Base-by-base conservation (phyloP, 1,139 yeast genomes). In the Debaryomycetaceae sp. region DNA sequence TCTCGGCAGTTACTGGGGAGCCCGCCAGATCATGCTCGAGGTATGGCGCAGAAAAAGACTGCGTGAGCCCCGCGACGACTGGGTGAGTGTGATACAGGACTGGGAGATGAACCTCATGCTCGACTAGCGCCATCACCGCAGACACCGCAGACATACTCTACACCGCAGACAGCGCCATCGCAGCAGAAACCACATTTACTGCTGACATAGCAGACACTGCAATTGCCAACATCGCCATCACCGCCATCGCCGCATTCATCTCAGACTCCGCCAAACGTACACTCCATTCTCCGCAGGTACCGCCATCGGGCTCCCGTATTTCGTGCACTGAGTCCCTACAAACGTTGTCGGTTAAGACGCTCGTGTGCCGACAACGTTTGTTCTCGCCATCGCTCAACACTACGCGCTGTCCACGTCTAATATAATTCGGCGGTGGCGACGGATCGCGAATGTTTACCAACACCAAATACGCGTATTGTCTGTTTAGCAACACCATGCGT, bases 101-200 rank as follows among this genome's bases (percentile, higher is more conserved):
- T 87, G 95, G 95, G 90, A 85, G 56, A 85, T 88, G 79, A 86
- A 85, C 55, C 75, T 88, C 48, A 86, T 87, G 93, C 67, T 87
- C 52, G 77, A 80, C 44, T 83, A 54, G 44, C 13, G 9, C n/a
- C 27, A n/a, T 8, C 11, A 22, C 7, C n/a, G 31, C 11, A 30
- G 22, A 35, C 37, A 35, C 17, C 13, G 13, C 37, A 9, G 20
- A 17, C 20, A 17, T n/a, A n/a, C n/a, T n/a, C n/a, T n/a, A 17
- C 20, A 17, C 20, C 20, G 20, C 20, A 17, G 20, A 17, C 20
- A 17, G 20, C 20, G 20, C 20, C 20, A 17, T 17, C 20, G 20
- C 20, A 17, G 20, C 20, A 17, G 20, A 17, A 17, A 17, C 20
- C 20, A 17, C 20, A 17, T 17, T 17, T 17, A 17, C 20, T 4